Evolutionary conservation across 1,139 yeast genomes (phyloP).

Genomic region (Suhomyces chickasaworum): DNA sequence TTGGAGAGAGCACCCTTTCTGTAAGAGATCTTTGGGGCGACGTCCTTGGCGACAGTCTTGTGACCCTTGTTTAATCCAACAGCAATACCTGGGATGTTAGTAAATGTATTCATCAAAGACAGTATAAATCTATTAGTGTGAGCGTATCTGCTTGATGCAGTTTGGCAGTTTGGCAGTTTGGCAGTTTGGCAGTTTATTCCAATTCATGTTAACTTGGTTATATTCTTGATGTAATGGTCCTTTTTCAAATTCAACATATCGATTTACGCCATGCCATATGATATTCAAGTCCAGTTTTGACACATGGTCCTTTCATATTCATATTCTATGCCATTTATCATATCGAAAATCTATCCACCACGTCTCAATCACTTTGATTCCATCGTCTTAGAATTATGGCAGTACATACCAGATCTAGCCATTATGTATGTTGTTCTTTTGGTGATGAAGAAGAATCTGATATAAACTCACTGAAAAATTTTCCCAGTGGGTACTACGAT

Average conservation of each 20-base stretch:
- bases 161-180: neutral
- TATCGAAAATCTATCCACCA: neutral
- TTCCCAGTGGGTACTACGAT: conserved; percentile 16
- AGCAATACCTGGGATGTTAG: conserved; percentile 74
- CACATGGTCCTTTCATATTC: too few relatives aligned
- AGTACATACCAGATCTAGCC: conserved; percentile 66
- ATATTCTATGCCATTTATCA: neutral
- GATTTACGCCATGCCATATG: too few relatives aligned
- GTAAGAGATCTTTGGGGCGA: conserved; percentile 92
- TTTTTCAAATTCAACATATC: neutral
- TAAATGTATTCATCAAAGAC: conserved; percentile 8
- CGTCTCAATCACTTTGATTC: neutral
- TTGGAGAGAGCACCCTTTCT: conserved; percentile 96
- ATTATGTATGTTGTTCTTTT: conserved; percentile 29
- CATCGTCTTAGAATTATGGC: conserved; percentile 1
- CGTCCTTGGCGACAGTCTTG: conserved; percentile 92
- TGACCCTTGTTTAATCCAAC: conserved; percentile 99
- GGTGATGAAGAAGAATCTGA: conserved; percentile 17
- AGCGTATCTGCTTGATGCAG: neutral
- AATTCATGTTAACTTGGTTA: too few relatives aligned
- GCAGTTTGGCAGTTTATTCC: neutral
- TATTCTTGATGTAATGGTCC: neutral
- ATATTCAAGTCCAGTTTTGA: too few relatives aligned
- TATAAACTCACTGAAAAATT: conserved; percentile 14
- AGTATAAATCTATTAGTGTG: neutral